Base-by-base conservation (phyloP, 176 grass and related monocot genomes). In the Panicum miliaceum region DNA sequence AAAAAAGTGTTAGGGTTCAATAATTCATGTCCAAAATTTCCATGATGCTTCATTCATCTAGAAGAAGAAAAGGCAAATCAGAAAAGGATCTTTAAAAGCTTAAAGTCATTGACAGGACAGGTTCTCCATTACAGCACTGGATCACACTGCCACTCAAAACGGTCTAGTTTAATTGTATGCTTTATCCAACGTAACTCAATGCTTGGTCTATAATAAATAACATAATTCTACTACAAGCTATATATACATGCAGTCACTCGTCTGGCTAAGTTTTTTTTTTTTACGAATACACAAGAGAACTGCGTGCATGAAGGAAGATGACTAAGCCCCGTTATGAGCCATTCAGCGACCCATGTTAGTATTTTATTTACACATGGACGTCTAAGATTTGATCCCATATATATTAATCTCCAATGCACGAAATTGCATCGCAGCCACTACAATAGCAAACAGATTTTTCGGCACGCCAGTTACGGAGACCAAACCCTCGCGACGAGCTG, bases 21-120 rank as follows among this genome's bases (percentile, higher is more conserved):
- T 37, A 73, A 73, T 45, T 8, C 12, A 65, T 19, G 13, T 8
- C 9, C 74, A 25, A 56, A 29, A 29, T 79, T 73, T 73, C 46
- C 8, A 20, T 15, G 69, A 37, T 26, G 70, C 29, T 81, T 47
- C 68, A 32, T 80, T 68, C 18, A 68, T 74, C 68, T 51, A 67
- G 59, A 80, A 65, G 58, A 89, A 67, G 26, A 22, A 27, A 82
- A 53, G 0, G 38, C 12, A 23, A 15, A 34, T 56, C 4, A 35
- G 45, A 82, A 25, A 56, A 57, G 12, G 1, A 3, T 35, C 37
- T 47, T 78, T 64, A 9, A 26, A 47, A 47, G 8, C 1, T 62
- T 19, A 26, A 32, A 58, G 62, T 68, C 83, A 77, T 18, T 37
- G 53, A 38, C 3, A 48, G 22, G 1, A 25, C 9, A 14, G 14